Base-by-base conservation (phyloP, 2,329 filamentous ascomycete species). In the Sclerotinia minor region DNA sequence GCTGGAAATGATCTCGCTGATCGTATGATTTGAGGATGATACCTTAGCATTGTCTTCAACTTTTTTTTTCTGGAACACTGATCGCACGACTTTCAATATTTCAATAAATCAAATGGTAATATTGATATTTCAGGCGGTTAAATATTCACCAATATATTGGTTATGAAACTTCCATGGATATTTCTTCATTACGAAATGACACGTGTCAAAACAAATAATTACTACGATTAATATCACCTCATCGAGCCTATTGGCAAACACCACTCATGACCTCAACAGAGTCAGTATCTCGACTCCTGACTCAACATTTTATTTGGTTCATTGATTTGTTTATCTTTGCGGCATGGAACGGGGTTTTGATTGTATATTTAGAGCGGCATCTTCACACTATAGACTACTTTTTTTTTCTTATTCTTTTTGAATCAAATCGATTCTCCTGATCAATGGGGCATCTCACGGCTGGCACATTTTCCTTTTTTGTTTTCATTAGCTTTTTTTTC, bases 1-100 rank as follows among this genome's bases (percentile, higher is more conserved):
- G 88, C 91, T 32, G 92, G 92, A 49, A 87, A 85, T 65, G 89
- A 91, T 76, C 80, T 91, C 67, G 84, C 85, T 76, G 87, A 89
- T 72, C 81, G 85, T 64, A 79, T 81, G 70, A 66, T 66, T 35
- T 66, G 38, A 66, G 4, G 4, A 21, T 35, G 24, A 44, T 82
- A 15, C 9, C 5, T 21, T 9, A 8, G 29, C 29, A 29, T 35
- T 17, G 15, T 15, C 41, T 49, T 17, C 19, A 41, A 41, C 38
- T 15, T 41, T 38, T 38, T 32, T 32, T 45, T 52, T 24, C 13
- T 32, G 32, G 9, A 15, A 26, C 15, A 41, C 19, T 35, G 24
- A 26, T 47, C 26, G 64, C 5, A 59, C 32, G 26, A 6, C 29
- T 19, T 35, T 29, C 26, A 59, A 47, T 9, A 19, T 17, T 21